Evolutionary conservation across 148 eudicot species (phyloP), one percentile per base, ranked within the genome.

Genomic region (Heliamphora exappendiculata): DNA sequence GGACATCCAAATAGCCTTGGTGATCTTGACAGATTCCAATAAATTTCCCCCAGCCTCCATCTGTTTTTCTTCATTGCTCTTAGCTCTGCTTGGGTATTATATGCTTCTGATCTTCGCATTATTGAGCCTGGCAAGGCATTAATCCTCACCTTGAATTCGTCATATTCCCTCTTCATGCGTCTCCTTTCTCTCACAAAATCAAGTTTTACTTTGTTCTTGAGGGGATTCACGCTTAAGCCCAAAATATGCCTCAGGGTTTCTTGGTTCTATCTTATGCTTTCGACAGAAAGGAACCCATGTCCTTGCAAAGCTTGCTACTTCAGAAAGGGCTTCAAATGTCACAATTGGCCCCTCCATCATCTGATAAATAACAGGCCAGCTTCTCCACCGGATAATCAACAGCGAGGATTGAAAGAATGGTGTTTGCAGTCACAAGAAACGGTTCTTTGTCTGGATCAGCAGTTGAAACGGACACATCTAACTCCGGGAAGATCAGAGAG

Each of bases 381-480:
- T 95, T 95, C 77, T 95, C 99, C 2, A 95, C 91, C 0, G 99
- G 99, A 64, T 95, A 95, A 80, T 93, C 94, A 13, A 95, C 99
- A 6, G 99, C 96, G 2, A 95, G 94, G 58, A 95, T 95, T 0
- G 99, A 95, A 34, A 95, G 89, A 66, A 95, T 87, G 31, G 99
- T 95, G 80, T 95, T 95, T 74, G 97, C 93, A 14, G 99, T 95
- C 34, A 91, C 97, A 3, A 95, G 88, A 29, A 97, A 97, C 22
- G 99, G 99, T 76, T 95, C 99, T 76, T 95, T 95, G 26, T 95
- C 99, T 0, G 97, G 80, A 77, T 95, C 99, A 41, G 99, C 99
- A 24, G 99, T 95, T 22, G 99, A 95, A 44, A 95, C 99, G 75
- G 93, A 93, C 0, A 95, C 91, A 66, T 95, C 99, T n/a, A 7